A percentile compares a stretch with the other conserved stretches of the same genome.
These are phyloP conservation scores for Penstemon newberryi DNA, from an alignment of 257 asterid genomes.

Conservation along the genomic window DNA sequence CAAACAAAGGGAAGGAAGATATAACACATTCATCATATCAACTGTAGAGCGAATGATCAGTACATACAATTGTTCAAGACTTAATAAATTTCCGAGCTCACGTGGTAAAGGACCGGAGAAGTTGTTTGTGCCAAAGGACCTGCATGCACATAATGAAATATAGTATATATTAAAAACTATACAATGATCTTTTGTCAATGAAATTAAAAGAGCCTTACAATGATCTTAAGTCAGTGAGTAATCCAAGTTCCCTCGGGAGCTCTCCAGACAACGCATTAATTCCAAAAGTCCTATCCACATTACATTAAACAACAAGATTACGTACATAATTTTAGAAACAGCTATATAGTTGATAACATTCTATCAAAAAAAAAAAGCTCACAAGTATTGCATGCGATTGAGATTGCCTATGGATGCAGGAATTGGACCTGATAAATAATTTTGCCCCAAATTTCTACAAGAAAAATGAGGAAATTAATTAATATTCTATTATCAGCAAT, in stretches of 20 bases:
- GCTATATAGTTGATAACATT: neutral
- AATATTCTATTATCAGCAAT: neutral
- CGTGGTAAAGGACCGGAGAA: conserved; percentile 42
- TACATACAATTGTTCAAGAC: conserved; percentile 36
- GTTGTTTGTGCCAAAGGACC: conserved; percentile 34
- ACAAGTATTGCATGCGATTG: conserved; percentile 69
- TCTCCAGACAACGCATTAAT: conserved; percentile 66
- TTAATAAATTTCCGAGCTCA: conserved; percentile 28
- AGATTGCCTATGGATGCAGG: conserved; percentile 58
- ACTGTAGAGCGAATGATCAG: neutral
- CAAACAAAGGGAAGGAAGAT: neutral
- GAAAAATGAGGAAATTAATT: neutral
- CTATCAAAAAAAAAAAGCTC: conserved; percentile 24
- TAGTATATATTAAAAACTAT: neutral
- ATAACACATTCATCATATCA: neutral
- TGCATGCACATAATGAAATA: conserved; percentile 12
- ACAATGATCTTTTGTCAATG: neutral
- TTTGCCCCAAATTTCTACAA: conserved; percentile 57
- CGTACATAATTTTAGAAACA: neutral
- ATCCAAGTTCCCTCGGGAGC: conserved; percentile 72
- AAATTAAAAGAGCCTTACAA: conserved; percentile 42
- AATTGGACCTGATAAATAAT: conserved; percentile 63
- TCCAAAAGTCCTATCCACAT: conserved; percentile 44
- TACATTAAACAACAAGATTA: conserved; percentile 11
- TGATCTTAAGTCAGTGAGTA: conserved; percentile 51